Base-by-base conservation (phyloP, 2,329 filamentous ascomycete species). In the Magnaporthales sp. region DNA sequence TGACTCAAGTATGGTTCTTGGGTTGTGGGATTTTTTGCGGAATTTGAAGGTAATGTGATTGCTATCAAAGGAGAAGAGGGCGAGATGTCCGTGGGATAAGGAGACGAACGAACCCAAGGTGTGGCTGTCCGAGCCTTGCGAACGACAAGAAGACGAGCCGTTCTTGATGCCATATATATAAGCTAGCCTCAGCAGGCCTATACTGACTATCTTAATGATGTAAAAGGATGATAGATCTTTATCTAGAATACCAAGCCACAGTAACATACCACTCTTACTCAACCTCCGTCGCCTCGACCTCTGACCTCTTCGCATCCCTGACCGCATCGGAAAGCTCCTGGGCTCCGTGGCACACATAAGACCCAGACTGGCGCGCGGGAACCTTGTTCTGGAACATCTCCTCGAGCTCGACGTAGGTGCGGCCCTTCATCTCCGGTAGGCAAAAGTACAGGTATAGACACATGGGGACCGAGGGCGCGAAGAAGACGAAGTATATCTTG, bases 401-500 rank as follows among this genome's bases (percentile, higher is more conserved):
- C 46, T 71, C 63, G n/a, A 71, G 38, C 66, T 71, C 71, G 26
- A 66, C 66, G 38, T 66, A 70, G 19, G 61, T 70, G 15, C 70
- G 68, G 13, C 68, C 70, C 62, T 70, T 71, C 67, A 70, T 68
- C 67, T 72, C 71, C 5, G 71, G 71, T 30, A 72, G 62, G 30
- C 67, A 70, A 51, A 71, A 69, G 58, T 67, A 72, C 13, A 71
- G 54, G 46, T 71, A 71, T 56, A 68, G 63, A 32, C 73, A 74
- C 62, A 74, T 72, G 24, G 72, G 74, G 38, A 73, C 63, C 29
- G 75, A 75, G 10, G 69, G 66, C 30, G 67, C 75, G 58, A 74
- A 75, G 70, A 73, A 75, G 58, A 76, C 68, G 67, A 77, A 76
- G 63, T 71, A 72, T 24, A 77, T 72, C 66, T 75, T 76, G 46